These are phyloP conservation scores for Xylariaceae sp. DNA, from an alignment of 2,329 filamentous ascomycete species.

Conservation along the genomic window DNA sequence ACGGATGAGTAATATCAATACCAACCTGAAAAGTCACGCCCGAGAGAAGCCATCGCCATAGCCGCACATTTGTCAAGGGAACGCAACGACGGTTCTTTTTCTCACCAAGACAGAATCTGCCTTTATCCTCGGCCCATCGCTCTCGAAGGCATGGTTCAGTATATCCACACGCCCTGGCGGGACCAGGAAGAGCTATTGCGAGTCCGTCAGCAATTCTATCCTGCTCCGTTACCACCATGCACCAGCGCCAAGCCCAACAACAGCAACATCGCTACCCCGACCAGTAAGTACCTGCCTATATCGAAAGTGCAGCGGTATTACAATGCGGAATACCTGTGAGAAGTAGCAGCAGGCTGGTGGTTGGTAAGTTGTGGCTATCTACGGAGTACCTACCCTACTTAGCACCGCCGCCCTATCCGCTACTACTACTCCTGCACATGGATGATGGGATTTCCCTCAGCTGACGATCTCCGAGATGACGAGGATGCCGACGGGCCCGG, in stretches of 20 bases:
- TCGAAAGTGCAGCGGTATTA: too few species aligned
- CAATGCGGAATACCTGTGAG: too few species aligned
- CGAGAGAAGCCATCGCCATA: background rate
- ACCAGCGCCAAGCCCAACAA: conserved; percentile 14
- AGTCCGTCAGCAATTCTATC: conserved; percentile 62
- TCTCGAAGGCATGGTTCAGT: conserved; percentile 54
- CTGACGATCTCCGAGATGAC: conserved; percentile 15
- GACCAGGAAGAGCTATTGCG: conserved; percentile 58
- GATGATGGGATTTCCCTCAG: conserved; percentile 1
- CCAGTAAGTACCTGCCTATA: background rate
- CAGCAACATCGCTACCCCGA: conserved; percentile 1
- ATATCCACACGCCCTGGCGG: conserved; percentile 71
- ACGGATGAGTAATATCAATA: background rate
- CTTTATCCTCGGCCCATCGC: background rate
- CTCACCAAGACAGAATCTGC: background rate
- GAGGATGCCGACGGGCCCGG: conserved; percentile 7
- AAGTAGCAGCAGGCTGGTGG: background rate
- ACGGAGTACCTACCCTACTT: background rate
- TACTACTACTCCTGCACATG: conserved; percentile 4
- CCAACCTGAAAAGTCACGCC: background rate
- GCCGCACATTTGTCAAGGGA: background rate
- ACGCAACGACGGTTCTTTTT: background rate
- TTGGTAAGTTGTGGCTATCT: background rate
- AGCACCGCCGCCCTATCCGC: conserved; percentile 1
- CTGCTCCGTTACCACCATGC: conserved; percentile 21